Evolutionary conservation across 1,284 basidiomycete genomes (phyloP), one percentile per base, ranked within the genome.

Genomic region (Puccinia hordei): DNA sequence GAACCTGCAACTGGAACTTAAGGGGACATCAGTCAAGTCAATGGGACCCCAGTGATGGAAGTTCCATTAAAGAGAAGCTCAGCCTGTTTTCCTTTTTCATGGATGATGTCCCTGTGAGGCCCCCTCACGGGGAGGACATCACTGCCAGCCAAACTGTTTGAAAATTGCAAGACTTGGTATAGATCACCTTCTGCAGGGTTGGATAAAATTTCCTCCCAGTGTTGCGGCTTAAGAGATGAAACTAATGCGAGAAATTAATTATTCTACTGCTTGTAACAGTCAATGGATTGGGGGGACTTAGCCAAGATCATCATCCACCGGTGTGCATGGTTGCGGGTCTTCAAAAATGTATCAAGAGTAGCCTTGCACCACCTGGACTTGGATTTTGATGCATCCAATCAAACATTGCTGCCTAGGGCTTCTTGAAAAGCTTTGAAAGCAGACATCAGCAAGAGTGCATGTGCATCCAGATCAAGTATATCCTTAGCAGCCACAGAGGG

Each of bases 1-100:
- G 13, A 57, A 57, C 8, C 53, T 17, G 13, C n/a, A 27, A 57
- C 27, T n/a, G 19, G 9, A 2, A 13, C 4, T 27, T 4, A 5
- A 12, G n/a, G 49, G 15, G 12, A 73, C 55, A 44, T 73, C 72
- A 35, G 35, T 9, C 5, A 51, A 22, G 10, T 35, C 19, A 35
- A 35, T 17, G 55, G 33, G 12, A 35, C 41, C 13, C 59, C 33
- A 55, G 55, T 53, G 10, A 74, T 30, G 1, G 53, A 74, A 10
- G 73, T 74, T 22, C 73, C 73, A 2, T 74, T 22, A 44, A 57
- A 74, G 8, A 74, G 73, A 15, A 74, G n/a, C 38, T 33, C n/a
- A 35, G 73, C 73, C 59, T 74, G 51, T 30, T 33, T 15, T 24
- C 41, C 38, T 35, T 57, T 74, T 30, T 53, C 38, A 1, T 33